Base-by-base conservation (phyloP, 2,329 filamentous ascomycete genomes). In the Phaeophleospora eucalypticola region DNA sequence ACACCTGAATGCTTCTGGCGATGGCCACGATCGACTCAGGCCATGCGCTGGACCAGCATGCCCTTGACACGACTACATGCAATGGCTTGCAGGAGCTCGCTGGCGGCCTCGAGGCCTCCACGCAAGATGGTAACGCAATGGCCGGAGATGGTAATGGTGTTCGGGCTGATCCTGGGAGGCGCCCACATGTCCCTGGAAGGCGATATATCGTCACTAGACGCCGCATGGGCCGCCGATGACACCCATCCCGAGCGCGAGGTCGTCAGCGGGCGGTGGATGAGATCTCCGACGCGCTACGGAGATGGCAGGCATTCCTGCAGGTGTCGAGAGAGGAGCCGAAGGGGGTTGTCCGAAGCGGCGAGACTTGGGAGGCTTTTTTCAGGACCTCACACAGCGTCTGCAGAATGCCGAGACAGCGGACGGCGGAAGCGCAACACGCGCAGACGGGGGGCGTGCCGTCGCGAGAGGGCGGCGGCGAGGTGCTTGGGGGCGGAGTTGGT, bases 251-350 rank as follows among this genome's bases (percentile, higher is more conserved):
- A 24, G 18, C 21, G 32, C 34, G 19, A 18, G 33, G n/a, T 15
- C 36, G 37, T 16, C 17, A 4, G 14, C 29, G 29, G 6, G 40
- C 20, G 10, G 33, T 47, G 18, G 17, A 41, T 19, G 29, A 47
- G 45, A 47, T 38, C 33, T 43, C 45, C 45, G 45, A 37, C 43
- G 35, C 45, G 45, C 45, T 47, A 43, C 45, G 45, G 45, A 47
- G 45, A 43, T 47, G 16, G 39, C 45, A 47, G 35, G 39, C 34
- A 32, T 32, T 15, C 39, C 37, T 42, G 45, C 45, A 42, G 38
- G 34, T 37, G 45, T 39, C 24, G 43, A 35, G 19, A 42, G 45
- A 47, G 45, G 45, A 47, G 45, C 45, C 45, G 45, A 47, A 47
- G 45, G 39, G 33, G 19, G 45, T 29, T 37, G 45, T 43, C 45